Conservation (phyloP, 192 early-diverging fungal genomes). For the Gamsiella multidivaricata region DNA sequence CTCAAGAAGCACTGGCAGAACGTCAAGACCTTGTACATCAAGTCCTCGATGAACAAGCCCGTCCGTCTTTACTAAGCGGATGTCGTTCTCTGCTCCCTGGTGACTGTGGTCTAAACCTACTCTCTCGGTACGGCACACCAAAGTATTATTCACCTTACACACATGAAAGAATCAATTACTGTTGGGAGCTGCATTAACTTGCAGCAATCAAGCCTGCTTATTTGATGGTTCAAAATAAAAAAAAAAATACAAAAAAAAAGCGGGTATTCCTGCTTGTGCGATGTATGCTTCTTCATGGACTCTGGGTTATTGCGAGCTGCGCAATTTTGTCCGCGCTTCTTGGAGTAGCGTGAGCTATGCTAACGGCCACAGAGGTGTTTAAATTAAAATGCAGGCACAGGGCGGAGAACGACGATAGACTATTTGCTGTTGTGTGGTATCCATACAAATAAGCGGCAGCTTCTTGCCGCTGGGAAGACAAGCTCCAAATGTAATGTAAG, state of each 20-base stretch:
- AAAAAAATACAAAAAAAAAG: constrained; percentile 48
- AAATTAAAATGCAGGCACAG: too few species aligned
- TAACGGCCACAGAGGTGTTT: too few species aligned
- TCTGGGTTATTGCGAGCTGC: too few species aligned
- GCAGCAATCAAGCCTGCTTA: constrained; percentile 58
- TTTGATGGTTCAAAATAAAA: constrained; percentile 57
- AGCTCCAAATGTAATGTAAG: too few species aligned
- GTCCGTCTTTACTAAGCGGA: constrained; percentile 82
- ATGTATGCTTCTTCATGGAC: too few species aligned
- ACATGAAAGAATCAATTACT: constrained; percentile 47
- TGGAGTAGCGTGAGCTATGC: too few species aligned
- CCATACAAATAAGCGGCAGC: too few species aligned
- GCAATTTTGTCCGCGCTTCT: too few species aligned
- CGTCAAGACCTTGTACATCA: constrained; percentile 97
- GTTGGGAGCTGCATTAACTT: constrained; percentile 56
- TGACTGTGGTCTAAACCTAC: constrained; percentile 6
- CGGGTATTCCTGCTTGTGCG: too few species aligned
- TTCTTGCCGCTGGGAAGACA: too few species aligned
- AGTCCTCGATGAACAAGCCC: constrained; percentile 97
- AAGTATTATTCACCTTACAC: constrained; percentile 52
- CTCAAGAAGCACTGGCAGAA: constrained; percentile 99
- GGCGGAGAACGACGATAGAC: too few species aligned
- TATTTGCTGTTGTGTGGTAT: too few species aligned
- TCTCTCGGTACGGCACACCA: constrained; percentile 53
- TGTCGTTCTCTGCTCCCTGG: not conserved